Conservation (phyloP, 2,329 filamentous ascomycete genomes). For the Didymella pomorum region DNA sequence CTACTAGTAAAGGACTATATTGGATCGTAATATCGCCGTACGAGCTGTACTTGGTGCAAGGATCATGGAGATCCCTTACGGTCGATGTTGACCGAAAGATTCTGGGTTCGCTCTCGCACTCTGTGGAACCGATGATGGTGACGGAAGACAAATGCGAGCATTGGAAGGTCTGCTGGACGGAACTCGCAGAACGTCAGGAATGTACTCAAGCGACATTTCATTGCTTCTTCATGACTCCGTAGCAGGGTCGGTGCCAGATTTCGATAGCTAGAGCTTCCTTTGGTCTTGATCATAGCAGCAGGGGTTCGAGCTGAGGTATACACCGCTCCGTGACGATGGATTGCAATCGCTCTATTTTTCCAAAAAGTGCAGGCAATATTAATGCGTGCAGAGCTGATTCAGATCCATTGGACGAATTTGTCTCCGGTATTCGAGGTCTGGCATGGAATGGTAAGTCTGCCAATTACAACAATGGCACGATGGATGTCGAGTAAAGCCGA, state of each 20-base stretch:
- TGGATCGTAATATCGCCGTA: conserved; percentile 11
- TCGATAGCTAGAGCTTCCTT: no score
- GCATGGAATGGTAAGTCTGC: not conserved
- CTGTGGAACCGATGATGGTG: not conserved
- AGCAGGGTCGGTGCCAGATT: no score
- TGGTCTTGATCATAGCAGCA: no score
- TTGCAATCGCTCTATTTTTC: no score
- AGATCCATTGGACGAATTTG: not conserved
- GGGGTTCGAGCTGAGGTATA: no score
- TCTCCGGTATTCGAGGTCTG: no score
- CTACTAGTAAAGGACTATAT: not conserved
- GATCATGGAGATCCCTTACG: not conserved
- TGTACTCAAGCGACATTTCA: no score
- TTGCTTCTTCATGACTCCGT: no score
- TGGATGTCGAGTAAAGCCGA: not conserved
- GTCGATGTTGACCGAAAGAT: no score
- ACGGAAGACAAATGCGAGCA: not conserved
- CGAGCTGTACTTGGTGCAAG: not conserved
- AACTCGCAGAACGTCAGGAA: not conserved
- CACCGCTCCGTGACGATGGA: no score
- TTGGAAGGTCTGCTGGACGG: not conserved
- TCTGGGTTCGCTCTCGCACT: not conserved
- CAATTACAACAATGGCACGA: not conserved
- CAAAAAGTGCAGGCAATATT: no score
- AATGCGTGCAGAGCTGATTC: no score